These are phyloP conservation scores for Aspergillus sclerotialis DNA, from an alignment of 2,329 filamentous ascomycete genomes.

Conservation along the genomic window DNA sequence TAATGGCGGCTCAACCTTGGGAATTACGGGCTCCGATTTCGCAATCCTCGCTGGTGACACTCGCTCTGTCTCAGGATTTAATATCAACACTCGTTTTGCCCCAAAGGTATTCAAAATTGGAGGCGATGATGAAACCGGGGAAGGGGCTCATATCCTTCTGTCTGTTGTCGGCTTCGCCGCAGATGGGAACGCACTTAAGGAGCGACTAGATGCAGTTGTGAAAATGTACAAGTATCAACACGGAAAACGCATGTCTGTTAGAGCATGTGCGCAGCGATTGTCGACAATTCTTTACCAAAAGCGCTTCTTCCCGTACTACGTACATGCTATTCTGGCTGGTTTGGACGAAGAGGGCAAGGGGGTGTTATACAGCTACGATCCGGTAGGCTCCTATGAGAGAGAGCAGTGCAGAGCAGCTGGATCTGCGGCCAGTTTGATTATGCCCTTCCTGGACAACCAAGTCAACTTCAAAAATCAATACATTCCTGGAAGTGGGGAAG, in stretches of 20 bases:
- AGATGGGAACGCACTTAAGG: constrained; percentile 87
- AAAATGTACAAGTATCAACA: constrained; percentile 99
- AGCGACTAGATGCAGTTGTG: constrained; percentile 87
- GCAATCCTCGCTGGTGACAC: constrained; percentile 96
- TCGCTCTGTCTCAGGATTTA: constrained; percentile 91
- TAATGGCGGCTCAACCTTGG: constrained; percentile 93
- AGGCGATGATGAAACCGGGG: constrained; percentile 76
- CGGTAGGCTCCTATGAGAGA: constrained; percentile 93
- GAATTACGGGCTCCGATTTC: constrained; percentile 90
- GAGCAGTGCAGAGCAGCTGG: constrained; percentile 94
- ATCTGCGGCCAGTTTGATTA: constrained; percentile 88
- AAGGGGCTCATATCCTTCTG: constrained; percentile 78
- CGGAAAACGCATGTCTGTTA: constrained; percentile 90
- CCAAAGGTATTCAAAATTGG: constrained; percentile 98
- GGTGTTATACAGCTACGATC: constrained; percentile 94
- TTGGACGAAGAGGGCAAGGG: constrained; percentile 92
- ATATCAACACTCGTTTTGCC: constrained; percentile 93
- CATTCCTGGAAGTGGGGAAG: constrained; percentile 74
- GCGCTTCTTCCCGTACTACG: constrained; percentile 99
- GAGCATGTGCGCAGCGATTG: constrained; percentile 88
- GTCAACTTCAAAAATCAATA: constrained; percentile 99
- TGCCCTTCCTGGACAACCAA: constrained; percentile 98
- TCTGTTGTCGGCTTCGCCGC: constrained; percentile 95
- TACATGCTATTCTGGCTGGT: constrained; percentile 86
- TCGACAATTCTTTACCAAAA: constrained; percentile 95